phyloP scores from a whole-genome alignment of 2,329 filamentous ascomycete species.

The Leptographium procerum region DNA sequence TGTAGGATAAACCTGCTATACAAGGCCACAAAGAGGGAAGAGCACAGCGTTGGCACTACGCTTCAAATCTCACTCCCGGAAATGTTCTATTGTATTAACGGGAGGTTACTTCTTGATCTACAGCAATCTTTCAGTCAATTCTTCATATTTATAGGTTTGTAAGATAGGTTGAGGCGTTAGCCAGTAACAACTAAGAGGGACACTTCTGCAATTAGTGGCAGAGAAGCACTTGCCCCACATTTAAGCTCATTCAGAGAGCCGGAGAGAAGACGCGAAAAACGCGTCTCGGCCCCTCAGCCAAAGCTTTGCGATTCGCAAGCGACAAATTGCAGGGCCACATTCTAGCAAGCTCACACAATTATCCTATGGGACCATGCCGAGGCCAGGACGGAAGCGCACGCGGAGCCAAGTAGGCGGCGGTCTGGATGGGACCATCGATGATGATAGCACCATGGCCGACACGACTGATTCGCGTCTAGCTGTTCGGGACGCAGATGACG shows the following conservation, averaged over 20 bases:
- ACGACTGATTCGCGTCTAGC: background rate
- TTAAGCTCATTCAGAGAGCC: background rate
- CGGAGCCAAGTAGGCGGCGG: background rate
- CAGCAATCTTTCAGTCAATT: no score
- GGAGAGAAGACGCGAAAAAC: background rate
- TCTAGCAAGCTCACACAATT: background rate
- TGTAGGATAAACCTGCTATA: no score
- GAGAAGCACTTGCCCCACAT: no score
- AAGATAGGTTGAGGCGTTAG: no score
- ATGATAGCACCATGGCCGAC: background rate
- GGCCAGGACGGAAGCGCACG: constrained; percentile 5
- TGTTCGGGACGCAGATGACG: background rate
- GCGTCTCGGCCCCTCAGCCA: background rate
- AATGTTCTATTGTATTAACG: no score
- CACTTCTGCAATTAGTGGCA: no score
- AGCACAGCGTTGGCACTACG: no score
- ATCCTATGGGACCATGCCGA: constrained; percentile 1
- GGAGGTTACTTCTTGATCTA: no score
- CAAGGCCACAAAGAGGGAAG: no score
- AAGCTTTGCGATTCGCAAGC: background rate
- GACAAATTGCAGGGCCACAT: background rate
- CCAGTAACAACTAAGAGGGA: no score
- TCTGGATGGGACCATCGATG: background rate
- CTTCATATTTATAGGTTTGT: no score
- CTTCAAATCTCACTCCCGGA: no score